These are phyloP conservation scores for Vaccinium myrtillus DNA, from an alignment of 148 eudicot species.

Conservation along the genomic window DNA sequence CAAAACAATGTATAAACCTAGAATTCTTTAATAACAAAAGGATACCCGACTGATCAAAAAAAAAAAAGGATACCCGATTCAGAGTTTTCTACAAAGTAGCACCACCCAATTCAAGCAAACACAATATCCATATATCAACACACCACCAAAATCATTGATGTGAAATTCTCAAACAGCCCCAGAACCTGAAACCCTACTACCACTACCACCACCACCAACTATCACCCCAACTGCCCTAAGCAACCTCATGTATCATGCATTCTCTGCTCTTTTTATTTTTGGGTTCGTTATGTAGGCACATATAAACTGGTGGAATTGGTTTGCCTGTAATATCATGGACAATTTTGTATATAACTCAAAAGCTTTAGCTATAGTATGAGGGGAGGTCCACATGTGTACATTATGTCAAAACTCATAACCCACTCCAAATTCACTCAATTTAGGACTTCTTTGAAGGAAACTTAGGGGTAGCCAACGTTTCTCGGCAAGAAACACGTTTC, in stretches of 20 bases:
- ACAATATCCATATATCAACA: neutral
- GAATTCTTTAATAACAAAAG: neutral
- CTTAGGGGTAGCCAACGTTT: too few species aligned
- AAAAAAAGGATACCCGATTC: neutral
- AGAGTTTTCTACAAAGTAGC: neutral
- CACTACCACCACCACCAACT: too few species aligned
- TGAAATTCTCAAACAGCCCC: neutral
- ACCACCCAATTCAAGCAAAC: neutral
- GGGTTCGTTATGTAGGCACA: too few species aligned
- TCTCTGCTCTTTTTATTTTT: too few species aligned
- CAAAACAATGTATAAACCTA: neutral
- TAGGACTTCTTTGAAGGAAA: neutral
- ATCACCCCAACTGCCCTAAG: too few species aligned
- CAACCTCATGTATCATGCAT: too few species aligned
- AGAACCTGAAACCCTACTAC: too few species aligned
- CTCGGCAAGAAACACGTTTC: too few species aligned
- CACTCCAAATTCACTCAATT: neutral
- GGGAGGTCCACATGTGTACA: neutral
- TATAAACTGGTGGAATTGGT: neutral
- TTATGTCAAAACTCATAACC: neutral
- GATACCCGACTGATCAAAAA: too few species aligned
- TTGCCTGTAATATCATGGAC: neutral
- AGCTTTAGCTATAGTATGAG: neutral
- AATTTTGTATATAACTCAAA: neutral
- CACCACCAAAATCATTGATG: neutral